Evolutionary conservation across 2,329 filamentous ascomycete species (phyloP).

Genomic region (Ilyonectria mors-panacis): DNA sequence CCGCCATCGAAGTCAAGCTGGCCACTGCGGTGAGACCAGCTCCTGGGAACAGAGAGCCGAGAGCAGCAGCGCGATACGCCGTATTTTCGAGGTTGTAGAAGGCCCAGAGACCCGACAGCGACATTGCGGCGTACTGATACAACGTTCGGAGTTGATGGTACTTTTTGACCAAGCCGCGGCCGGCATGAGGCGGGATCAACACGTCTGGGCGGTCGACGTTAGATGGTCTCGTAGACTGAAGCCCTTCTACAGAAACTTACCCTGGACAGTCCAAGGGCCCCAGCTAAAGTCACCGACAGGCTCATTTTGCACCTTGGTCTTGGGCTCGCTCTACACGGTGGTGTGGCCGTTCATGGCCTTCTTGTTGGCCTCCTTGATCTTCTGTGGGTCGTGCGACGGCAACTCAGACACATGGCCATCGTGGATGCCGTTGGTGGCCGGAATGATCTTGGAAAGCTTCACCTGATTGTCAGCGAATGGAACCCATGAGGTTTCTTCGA

Average conservation of each 20-base stretch:
- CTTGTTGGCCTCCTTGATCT: conserved; percentile 4
- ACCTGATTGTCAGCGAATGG: not conserved
- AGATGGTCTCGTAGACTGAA: not conserved
- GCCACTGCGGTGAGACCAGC: conserved; percentile 31
- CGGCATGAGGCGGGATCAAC: conserved; percentile 23
- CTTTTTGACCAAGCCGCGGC: conserved; percentile 28
- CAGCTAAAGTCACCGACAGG: conserved; percentile 30
- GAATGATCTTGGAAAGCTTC: conserved; percentile 27
- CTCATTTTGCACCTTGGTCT: conserved; percentile 6
- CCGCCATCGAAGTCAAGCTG: conserved; percentile 6
- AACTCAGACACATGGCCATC: conserved; percentile 7
- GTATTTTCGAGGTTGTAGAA: conserved; percentile 25
- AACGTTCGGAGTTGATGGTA: conserved; percentile 27
- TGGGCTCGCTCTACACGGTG: not conserved
- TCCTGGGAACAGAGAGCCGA: conserved; percentile 30
- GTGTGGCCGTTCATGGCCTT: not conserved
- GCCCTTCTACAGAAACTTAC: not conserved
- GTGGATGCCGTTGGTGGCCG: conserved; percentile 14
- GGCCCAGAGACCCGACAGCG: conserved; percentile 17
- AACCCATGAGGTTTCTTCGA: not conserved
- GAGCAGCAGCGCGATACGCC: conserved; percentile 19
- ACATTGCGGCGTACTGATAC: conserved; percentile 20
- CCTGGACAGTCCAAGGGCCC: conserved; percentile 28
- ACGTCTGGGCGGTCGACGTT: conserved; percentile 13
- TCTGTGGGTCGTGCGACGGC: too few species aligned